Conservation (phyloP, 2,329 filamentous ascomycete genomes). For the Cladophialophora psammophila region DNA sequence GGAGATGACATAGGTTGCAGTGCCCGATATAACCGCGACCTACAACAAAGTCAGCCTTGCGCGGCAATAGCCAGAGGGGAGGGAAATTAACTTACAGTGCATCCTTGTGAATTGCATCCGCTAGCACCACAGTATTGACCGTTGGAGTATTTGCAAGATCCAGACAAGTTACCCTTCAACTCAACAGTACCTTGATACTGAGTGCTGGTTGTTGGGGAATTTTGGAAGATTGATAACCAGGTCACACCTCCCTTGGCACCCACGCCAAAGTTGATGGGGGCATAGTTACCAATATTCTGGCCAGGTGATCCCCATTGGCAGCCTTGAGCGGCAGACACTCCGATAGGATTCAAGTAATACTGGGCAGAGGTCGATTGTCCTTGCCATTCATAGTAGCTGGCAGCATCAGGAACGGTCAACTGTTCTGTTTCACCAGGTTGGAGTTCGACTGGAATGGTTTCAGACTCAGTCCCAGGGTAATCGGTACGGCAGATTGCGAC, state of each 20-base stretch:
- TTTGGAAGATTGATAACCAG: slow-evolving; percentile 85
- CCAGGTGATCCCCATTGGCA: slow-evolving; percentile 78
- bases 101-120: slow-evolving; percentile 66
- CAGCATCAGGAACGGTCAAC: slow-evolving; percentile 77
- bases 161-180: slow-evolving; percentile 71
- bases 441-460: slow-evolving; percentile 78
- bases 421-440: slow-evolving; percentile 64
- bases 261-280: slow-evolving; percentile 84
- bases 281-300: slow-evolving; percentile 76
- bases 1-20: slow-evolving; percentile 58
- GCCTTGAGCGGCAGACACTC: slow-evolving; percentile 68
- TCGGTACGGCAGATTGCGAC: slow-evolving; percentile 91
- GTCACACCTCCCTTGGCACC: slow-evolving; percentile 71
- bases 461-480: slow-evolving; percentile 85
- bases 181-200: slow-evolving; percentile 80
- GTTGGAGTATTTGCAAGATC: slow-evolving; percentile 70
- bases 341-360: slow-evolving; percentile 93
- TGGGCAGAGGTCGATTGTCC: slow-evolving; percentile 81
- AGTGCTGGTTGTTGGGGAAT: slow-evolving; percentile 74
- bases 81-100: slow-evolving; percentile 72
- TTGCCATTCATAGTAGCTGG: slow-evolving; percentile 79
- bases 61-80: slow-evolving; percentile 3
- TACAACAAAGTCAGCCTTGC: slow-evolving; percentile 41
- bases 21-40: slow-evolving; percentile 59
- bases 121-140: slow-evolving; percentile 66